Percentiles rank a stretch among this genome's conserved stretches.
Evolutionary conservation across 768 basidiomycete species (phyloP).

Genomic region (Phylloporus sp.): DNA sequence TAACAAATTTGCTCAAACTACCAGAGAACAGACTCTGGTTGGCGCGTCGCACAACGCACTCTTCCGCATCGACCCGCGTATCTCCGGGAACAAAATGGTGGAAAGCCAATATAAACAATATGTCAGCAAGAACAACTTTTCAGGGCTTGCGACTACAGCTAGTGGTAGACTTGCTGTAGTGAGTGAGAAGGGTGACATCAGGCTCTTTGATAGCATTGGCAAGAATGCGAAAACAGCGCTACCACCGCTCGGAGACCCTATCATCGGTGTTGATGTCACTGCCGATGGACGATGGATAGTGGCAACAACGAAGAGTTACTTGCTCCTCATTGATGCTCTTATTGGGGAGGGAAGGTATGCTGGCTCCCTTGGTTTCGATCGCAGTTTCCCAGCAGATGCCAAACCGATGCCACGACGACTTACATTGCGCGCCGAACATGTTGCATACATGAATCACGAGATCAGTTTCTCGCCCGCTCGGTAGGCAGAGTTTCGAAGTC

Average conservation of each 20-base stretch:
- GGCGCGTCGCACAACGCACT: conserved; percentile 92
- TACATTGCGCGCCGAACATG: conserved; percentile 86
- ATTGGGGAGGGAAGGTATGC: conserved; percentile 88
- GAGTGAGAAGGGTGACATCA: conserved; percentile 94
- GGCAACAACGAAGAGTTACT: conserved; percentile 91
- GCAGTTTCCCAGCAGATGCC: conserved; percentile 90
- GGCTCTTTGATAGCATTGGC: conserved; percentile 91
- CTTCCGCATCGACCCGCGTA: conserved; percentile 96
- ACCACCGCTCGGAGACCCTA: conserved; percentile 92
- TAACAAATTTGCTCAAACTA: conserved; percentile 92
- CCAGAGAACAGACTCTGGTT: conserved; percentile 87
- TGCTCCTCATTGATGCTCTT: conserved; percentile 90
- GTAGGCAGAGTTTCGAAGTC: conserved; percentile 38
- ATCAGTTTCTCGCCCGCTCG: conserved; percentile 92
- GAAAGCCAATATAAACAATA: conserved; percentile 97
- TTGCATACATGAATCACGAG: conserved; percentile 87
- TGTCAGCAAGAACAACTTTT: conserved; percentile 91
- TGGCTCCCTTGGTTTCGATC: conserved; percentile 84
- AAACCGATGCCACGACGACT: conserved; percentile 90
- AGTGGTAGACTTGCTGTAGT: conserved; percentile 87
- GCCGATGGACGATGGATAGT: conserved; percentile 93
- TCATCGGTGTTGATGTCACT: conserved; percentile 91
- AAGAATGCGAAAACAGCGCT: conserved; percentile 99
- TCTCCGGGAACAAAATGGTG: conserved; percentile 89
- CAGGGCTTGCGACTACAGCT: conserved; percentile 85